Conservation (phyloP, 2,329 filamentous ascomycete genomes). For the Neofusicoccum parvum region DNA sequence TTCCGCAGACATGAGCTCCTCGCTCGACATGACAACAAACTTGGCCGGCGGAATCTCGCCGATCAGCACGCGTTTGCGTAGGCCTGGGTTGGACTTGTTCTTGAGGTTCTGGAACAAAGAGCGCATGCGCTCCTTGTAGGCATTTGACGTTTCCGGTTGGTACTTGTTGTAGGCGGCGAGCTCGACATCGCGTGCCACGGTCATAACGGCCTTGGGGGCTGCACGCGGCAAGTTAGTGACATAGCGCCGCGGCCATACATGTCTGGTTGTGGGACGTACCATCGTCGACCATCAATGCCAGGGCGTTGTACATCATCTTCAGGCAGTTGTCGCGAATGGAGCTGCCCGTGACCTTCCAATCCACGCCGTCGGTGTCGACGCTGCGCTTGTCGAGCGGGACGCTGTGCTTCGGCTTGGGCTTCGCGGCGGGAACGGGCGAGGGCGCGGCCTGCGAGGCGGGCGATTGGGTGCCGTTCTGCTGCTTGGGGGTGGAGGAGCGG, state of each 20-base stretch:
- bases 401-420: slow-evolving; percentile 56
- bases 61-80: slow-evolving; percentile 74
- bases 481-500: slow-evolving; percentile 51
- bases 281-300: slow-evolving; percentile 69
- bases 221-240: slow-evolving; percentile 18
- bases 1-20: slow-evolving; percentile 88
- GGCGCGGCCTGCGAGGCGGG: slow-evolving; percentile 41
- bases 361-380: slow-evolving; percentile 78
- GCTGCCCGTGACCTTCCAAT: slow-evolving; percentile 74
- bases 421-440: slow-evolving; percentile 55
- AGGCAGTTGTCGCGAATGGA: slow-evolving; percentile 80
- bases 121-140: slow-evolving; percentile 86
- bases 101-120: slow-evolving; percentile 95
- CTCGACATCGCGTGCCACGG: slow-evolving; percentile 71
- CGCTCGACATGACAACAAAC: slow-evolving; percentile 85
- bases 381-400: slow-evolving; percentile 74
- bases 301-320: slow-evolving; percentile 89
- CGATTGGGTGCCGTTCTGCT: slow-evolving; percentile 42
- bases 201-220: slow-evolving; percentile 67
- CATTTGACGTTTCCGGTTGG: slow-evolving; percentile 66
- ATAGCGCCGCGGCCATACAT: not conserved
- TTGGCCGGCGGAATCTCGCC: slow-evolving; percentile 71
- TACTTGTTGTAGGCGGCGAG: slow-evolving; percentile 70
- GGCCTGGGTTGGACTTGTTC: slow-evolving; percentile 79
- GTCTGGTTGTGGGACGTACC: slow-evolving; percentile 34